Evolutionary conservation across 768 basidiomycete species (phyloP), one percentile per base, ranked within the genome.

Genomic region (Postia placenta): DNA sequence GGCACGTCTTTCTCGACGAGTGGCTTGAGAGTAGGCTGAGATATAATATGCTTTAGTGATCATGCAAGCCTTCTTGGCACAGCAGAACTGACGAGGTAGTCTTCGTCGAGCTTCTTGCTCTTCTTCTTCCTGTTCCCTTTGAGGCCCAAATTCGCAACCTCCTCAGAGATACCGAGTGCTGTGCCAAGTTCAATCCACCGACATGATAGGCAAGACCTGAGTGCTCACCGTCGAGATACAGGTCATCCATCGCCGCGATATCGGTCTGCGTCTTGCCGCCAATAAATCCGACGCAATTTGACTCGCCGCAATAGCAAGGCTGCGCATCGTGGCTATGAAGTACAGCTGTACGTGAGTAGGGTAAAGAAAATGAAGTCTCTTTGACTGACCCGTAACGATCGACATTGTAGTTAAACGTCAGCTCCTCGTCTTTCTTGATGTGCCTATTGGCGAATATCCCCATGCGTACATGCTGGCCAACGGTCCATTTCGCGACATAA

Each of bases 341-440:
- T 7, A 7, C 23, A 44, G 17, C 4, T 9, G 14, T 44, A 3
- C 17, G 43, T 9, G 15, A 28, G 11, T 15, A 15, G n/a, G 30
- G 30, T 7, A 33, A 33, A 15, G 30, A 33, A 33, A 7, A 12
- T 5, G 23, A 35, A 0, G 2, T n/a, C n/a, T n/a, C n/a, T n/a
- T n/a, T n/a, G n/a, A 35, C 85, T 42, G 52, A 94, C 95, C 95
- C 96, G 60, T 99, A 99, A 50, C 96, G 91, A 67, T 98, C 96
- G 35, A 98, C 96, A 64, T 99, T 99, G 65, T 99, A 99, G 68
- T 99, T 98, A 74, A 98, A 98, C 0, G 96, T 98, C 57, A 97
- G 67, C 67, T 97, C 94, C 61, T 96, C 93, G 53, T 89, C 66
- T 62, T 79, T 80, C 62, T 75, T 66, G 56, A 97, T 85, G 46